phyloP scores from a whole-genome alignment of 495 filamentous ascomycete species.

The Talaromyces liani region DNA sequence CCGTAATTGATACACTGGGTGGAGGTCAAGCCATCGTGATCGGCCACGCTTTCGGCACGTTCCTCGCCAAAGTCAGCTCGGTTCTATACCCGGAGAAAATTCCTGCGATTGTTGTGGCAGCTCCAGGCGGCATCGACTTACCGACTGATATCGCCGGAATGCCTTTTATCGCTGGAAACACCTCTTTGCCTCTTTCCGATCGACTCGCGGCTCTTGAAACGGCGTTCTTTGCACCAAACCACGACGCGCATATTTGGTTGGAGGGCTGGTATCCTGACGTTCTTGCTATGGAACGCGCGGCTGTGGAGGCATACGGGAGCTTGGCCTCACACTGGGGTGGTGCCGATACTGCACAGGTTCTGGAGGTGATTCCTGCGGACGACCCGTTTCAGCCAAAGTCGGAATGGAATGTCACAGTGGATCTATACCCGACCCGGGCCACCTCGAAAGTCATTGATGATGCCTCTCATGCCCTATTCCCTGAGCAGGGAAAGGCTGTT shows the following conservation, averaged over 20 bases:
- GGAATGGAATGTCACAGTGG: background rate
- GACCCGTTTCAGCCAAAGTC: background rate
- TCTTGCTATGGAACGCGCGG: background rate
- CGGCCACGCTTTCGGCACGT: slow-evolving; percentile 1
- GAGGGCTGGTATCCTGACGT: background rate
- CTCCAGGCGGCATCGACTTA: background rate
- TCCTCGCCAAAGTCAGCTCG: background rate
- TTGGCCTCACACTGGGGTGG: background rate
- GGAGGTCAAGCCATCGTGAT: background rate
- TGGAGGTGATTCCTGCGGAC: background rate
- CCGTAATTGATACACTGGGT: background rate
- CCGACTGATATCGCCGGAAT: background rate
- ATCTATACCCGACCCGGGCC: background rate
- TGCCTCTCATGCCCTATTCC: background rate
- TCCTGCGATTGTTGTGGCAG: background rate
- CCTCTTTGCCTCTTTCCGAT: background rate
- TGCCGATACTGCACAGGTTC: background rate
- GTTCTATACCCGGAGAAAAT: background rate
- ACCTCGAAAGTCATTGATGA: background rate
- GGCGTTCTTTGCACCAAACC: background rate
- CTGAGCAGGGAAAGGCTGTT: background rate
- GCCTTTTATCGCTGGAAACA: background rate
- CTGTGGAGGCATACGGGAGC: background rate
- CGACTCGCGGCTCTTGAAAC: background rate
- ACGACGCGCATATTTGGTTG: background rate